Evolutionary conservation across 345 rosid species (phyloP), one percentile per base, ranked within the genome.

Genomic region (Eucalyptus dawsonii): DNA sequence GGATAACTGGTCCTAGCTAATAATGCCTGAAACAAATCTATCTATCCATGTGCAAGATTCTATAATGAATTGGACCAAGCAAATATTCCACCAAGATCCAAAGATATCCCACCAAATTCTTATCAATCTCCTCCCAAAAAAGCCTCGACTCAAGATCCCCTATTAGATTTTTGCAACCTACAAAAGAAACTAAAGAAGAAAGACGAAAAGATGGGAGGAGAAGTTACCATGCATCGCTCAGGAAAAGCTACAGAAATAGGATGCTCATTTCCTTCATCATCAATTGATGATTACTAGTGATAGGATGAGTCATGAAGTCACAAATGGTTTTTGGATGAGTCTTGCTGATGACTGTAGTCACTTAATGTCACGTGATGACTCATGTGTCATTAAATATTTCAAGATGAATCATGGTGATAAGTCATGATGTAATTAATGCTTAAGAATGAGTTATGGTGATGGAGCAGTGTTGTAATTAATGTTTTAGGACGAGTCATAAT

Each of bases 381-480:
- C 27, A 9, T 10, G 29, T 25, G 29, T 24, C 29, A 25, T 24
- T 24, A 25, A 58, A 15, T 50, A 50, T 50, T 15, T 50, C 53
- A 50, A 15, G 53, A 50, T 15, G 53, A 50, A 50, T 50, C 1
- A 50, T 50, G 53, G 19, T 58, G 12, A 58, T 58, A 0, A 27
- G 65, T 58, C 14, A 0, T 58, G 65, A 9, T 58, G 14, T 58
- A 50, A 50, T 50, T 50, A 50, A 50, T 50, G 19, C 0, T 50
- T 49, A 49, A 49, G 16, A 5, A 50, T 15, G 0, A 0, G 53
- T 50, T 50, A 0, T 50, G 0, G 53, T 50, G 53, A 50, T 50
- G 53, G n/a, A 50, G 53, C 7, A 3, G 8, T 50, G 53, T 1
- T 50, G 19, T 50, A 50, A 50, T 50, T 50, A 50, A 50, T 50